Base-by-base conservation (phyloP, 345 rosid species). In the Sisymbrium irio region DNA sequence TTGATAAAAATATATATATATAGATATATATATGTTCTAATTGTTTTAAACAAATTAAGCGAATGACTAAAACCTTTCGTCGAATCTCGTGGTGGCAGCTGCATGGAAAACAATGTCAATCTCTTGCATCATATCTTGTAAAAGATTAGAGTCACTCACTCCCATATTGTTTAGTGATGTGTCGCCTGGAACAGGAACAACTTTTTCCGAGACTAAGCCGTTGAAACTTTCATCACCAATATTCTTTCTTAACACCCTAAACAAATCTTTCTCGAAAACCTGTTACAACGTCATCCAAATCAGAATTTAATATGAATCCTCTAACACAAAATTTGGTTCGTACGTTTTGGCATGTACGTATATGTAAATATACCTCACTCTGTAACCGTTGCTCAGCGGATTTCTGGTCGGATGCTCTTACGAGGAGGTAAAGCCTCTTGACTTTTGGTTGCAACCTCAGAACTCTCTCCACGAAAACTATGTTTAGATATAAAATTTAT, bases 21-120 rank as follows among this genome's bases (percentile, higher is more conserved):
- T 33, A 5, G 6, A 32, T 32, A 5, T 32, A 5, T 32, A 32
- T 32, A 1, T 32, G n/a, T 6, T 33, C 10, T 35, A 35, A 35
- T 35, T 35, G 37, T 35, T 7, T 8, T 35, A 7, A 50, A 54
- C 36, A 27, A 53, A 53, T 13, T 12, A 54, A 54, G 37, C 40
- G 13, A 32, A 55, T 14, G 13, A 50, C 2, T 7, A 8, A 18
- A 7, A 55, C 95, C 97, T 86, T 40, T 91, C 96, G 65, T 91
- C 90, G 18, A 91, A 91, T 62, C 58, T 81, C 61, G 91, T 87
- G 2, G 87, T 79, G 55, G 94, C 97, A 7, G 97, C 97, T 39
- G 84, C 64, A 69, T 88, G 84, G 6, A 91, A 39, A 9, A 88
- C 56, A 14, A 80, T 61, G 20, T 91, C 87, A 0, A 86, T 30